Conservation (phyloP, 768 basidiomycete species). For the Russula sp. region DNA sequence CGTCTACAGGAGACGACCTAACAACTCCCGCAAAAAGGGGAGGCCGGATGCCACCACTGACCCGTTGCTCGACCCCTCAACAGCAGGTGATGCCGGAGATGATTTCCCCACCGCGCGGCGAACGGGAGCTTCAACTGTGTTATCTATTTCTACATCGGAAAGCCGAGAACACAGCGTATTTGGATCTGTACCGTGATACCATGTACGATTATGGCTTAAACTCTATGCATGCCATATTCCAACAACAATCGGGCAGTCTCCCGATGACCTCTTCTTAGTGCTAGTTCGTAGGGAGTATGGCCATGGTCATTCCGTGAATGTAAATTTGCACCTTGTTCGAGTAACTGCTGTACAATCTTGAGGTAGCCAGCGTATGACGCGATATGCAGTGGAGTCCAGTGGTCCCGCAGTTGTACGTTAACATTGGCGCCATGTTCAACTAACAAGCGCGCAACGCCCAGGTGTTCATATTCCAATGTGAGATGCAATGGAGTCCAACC, state of each 20-base stretch:
- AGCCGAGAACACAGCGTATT: too few species aligned
- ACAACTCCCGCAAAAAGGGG: constrained; percentile 71
- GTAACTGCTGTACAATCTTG: neutral
- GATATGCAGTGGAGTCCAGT: neutral
- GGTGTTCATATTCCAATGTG: neutral
- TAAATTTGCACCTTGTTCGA: neutral
- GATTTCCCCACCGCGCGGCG: constrained; percentile 16
- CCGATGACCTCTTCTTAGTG: neutral
- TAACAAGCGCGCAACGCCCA: neutral
- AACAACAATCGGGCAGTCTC: neutral
- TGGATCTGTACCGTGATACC: too few species aligned
- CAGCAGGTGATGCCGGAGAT: constrained; percentile 33
- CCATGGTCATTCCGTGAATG: neutral
- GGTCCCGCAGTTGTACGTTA: neutral
- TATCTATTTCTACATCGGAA: too few species aligned
- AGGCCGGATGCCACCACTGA: constrained; percentile 34
- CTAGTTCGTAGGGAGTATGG: neutral
- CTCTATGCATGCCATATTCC: neutral
- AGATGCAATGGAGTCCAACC: neutral
- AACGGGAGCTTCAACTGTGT: too few species aligned
- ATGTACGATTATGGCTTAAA: too few species aligned
- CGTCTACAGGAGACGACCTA: constrained; percentile 81
- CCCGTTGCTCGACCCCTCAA: constrained; percentile 30
- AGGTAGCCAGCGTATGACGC: neutral
- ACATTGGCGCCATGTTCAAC: neutral